Percentiles rank a stretch among this genome's conserved stretches.
Conservation (phyloP, 2,329 filamentous ascomycete genomes). For the Fragosphaeria purpurea region DNA sequence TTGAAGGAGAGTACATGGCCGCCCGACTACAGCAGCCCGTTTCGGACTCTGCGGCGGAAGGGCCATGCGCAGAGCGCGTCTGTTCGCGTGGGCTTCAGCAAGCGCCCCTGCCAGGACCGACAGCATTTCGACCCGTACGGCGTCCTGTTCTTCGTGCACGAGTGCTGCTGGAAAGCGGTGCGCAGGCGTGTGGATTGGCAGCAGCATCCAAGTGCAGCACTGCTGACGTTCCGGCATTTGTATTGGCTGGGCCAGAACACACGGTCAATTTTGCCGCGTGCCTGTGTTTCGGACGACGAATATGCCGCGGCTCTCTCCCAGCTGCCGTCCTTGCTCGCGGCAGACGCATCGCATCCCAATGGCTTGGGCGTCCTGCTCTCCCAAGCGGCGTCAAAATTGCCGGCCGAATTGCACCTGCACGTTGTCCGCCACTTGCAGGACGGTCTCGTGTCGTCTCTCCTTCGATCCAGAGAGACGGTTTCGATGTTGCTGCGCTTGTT, state of each 20-base stretch:
- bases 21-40: not conserved
- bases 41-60: not conserved
- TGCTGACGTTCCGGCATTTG: not conserved
- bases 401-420: not conserved
- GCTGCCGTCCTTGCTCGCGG: not conserved
- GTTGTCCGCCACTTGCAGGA: not conserved
- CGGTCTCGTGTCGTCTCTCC: constrained; percentile 6
- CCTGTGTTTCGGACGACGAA: constrained; percentile 1
- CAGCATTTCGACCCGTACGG: not conserved
- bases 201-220: not conserved
- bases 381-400: constrained; percentile 1
- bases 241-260: constrained; percentile 6
- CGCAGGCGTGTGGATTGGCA: not conserved
- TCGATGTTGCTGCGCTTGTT: not conserved
- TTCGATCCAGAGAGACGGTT: constrained; percentile 5
- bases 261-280: constrained; percentile 2
- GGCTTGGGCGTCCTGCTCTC: constrained; percentile 1
- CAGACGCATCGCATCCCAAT: not conserved
- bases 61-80: not conserved
- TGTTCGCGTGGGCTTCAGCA: not conserved
- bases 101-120: constrained; percentile 5
- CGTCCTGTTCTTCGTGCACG: constrained; percentile 6
- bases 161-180: constrained; percentile 5
- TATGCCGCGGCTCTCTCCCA: constrained; percentile 1
- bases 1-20: constrained; percentile 1